A percentile compares a stretch with the other conserved stretches of the same genome.
Conservation (phyloP, 2,329 filamentous ascomycete species). For the Curvularia sp. region DNA sequence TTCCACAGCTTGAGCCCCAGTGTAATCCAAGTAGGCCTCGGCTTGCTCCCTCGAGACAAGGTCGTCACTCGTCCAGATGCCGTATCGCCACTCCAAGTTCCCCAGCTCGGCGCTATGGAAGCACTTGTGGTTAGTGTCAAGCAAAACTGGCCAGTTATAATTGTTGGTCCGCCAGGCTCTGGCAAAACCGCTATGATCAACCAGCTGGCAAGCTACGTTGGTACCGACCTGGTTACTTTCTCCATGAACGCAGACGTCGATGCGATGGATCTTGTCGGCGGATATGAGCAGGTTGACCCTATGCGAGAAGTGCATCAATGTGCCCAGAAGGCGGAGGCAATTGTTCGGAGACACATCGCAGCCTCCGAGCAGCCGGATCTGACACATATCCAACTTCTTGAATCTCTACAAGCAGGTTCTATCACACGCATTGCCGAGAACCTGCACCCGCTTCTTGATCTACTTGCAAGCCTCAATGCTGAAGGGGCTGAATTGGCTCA, state of each 20-base stretch:
- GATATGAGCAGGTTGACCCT: constrained; percentile 92
- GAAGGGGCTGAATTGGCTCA: constrained; percentile 51
- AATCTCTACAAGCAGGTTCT: constrained; percentile 25
- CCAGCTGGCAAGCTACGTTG: constrained; percentile 79
- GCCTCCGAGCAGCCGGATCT: constrained; percentile 14
- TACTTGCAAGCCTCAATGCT: constrained; percentile 21
- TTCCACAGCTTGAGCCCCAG: constrained; percentile 73
- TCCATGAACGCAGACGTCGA: constrained; percentile 95
- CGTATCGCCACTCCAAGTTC: constrained; percentile 40
- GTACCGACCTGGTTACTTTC: constrained; percentile 79
- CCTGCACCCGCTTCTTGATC: constrained; percentile 23
- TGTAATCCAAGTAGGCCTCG: constrained; percentile 81
- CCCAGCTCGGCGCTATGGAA: constrained; percentile 76
- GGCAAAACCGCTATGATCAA: constrained; percentile 85
- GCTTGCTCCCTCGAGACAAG: constrained; percentile 69
- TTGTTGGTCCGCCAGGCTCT: constrained; percentile 83
- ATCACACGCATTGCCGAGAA: constrained; percentile 1
- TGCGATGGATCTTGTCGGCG: constrained; percentile 95
- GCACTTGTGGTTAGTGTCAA: constrained; percentile 87
- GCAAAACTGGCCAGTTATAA: constrained; percentile 85
- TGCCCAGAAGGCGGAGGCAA: constrained; percentile 61
- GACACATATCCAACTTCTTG: constrained; percentile 29
- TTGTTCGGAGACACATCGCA: constrained; percentile 56
- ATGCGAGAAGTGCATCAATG: constrained; percentile 73
- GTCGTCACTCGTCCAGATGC: constrained; percentile 35